phyloP scores from a whole-genome alignment of 2,329 filamentous ascomycete species.

The Fusarium redolens region DNA sequence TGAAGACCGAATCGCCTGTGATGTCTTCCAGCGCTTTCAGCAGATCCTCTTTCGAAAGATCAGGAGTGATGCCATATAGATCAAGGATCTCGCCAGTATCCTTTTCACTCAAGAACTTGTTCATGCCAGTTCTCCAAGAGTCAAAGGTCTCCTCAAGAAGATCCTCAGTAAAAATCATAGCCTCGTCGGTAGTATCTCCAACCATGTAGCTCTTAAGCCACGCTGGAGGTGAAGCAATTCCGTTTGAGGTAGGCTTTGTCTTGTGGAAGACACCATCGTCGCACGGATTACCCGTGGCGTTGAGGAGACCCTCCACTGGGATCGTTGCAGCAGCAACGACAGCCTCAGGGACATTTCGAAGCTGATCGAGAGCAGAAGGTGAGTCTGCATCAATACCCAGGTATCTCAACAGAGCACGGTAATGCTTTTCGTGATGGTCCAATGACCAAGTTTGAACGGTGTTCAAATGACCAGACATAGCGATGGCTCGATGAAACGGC shows the following conservation, averaged over 20 bases:
- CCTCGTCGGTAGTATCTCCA: conserved; percentile 24
- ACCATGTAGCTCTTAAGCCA: conserved; percentile 32
- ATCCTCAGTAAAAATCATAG: conserved; percentile 11
- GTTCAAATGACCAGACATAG: background rate
- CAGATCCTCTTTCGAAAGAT: background rate
- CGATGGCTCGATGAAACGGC: conserved; percentile 1
- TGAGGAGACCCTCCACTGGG: conserved; percentile 14
- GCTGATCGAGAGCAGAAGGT: conserved; percentile 9
- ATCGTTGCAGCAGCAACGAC: conserved; percentile 14
- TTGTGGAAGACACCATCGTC: conserved; percentile 20
- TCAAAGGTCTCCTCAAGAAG: background rate
- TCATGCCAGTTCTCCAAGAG: conserved; percentile 1
- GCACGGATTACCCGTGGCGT: conserved; percentile 26
- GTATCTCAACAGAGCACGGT: conserved; percentile 14
- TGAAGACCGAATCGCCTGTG: conserved; percentile 13
- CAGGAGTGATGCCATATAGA: conserved; percentile 7
- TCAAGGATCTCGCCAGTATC: conserved; percentile 7
- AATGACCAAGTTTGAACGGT: background rate
- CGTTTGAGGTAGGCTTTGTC: background rate
- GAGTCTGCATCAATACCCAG: conserved; percentile 19
- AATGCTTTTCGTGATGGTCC: background rate
- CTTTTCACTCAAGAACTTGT: background rate
- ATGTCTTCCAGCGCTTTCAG: conserved; percentile 13
- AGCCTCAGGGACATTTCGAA: conserved; percentile 11
- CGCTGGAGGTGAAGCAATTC: conserved; percentile 2